These are phyloP conservation scores for Phylloporus sp. DNA, from an alignment of 768 basidiomycete species.

Conservation along the genomic window DNA sequence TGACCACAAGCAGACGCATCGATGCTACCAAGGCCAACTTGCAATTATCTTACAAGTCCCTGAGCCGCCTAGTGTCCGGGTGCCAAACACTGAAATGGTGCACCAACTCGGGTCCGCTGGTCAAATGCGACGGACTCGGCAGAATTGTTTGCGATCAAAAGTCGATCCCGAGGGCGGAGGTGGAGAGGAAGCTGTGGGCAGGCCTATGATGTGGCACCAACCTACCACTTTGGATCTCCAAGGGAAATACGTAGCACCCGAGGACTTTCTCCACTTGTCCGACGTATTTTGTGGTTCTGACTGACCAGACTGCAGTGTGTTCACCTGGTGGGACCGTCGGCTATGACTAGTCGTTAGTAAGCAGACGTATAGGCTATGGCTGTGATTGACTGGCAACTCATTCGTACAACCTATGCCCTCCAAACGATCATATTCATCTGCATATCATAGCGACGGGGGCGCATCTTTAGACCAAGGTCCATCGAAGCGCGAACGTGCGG, in stretches of 20 bases:
- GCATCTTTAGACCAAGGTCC: conserved; percentile 1
- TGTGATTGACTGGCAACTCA: not conserved
- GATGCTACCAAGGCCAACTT: too few relatives aligned
- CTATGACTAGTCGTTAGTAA: too few relatives aligned
- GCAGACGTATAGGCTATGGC: not conserved
- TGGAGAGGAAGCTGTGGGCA: not conserved
- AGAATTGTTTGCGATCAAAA: not conserved
- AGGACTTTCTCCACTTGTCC: too few relatives aligned
- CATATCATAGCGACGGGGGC: not conserved
- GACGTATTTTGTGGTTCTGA: too few relatives aligned
- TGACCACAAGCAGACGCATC: too few relatives aligned
- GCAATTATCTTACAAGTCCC: too few relatives aligned
- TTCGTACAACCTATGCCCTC: conserved; percentile 6
- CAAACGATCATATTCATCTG: conserved; percentile 10
- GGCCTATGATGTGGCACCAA: too few relatives aligned
- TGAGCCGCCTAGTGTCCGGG: too few relatives aligned
- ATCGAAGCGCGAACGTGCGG: conserved; percentile 9
- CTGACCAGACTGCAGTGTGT: not conserved
- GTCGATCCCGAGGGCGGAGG: not conserved
- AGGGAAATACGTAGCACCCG: too few relatives aligned
- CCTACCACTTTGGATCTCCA: too few relatives aligned
- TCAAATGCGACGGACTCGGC: not conserved
- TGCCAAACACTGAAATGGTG: too few relatives aligned
- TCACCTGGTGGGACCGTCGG: too few relatives aligned
- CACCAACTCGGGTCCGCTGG: not conserved